Evolutionary conservation across 805 yeast species (phyloP), one percentile per base, ranked within the genome.

Genomic region (Ogataea zsoltii): DNA sequence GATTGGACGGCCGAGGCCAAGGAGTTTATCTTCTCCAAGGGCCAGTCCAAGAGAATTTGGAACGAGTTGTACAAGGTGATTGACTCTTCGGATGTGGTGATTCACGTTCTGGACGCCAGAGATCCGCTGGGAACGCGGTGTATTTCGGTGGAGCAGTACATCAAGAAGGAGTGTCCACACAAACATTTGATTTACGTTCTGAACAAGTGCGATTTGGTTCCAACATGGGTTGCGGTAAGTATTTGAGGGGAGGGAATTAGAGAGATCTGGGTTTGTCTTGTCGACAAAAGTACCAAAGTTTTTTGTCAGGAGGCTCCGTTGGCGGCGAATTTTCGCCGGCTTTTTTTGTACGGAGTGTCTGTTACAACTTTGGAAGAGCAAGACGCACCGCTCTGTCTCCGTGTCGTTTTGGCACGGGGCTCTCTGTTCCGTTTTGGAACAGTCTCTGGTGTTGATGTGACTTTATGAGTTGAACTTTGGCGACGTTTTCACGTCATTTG

Each of bases 191-290:
- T 92, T 56, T 91, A 85, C 65, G 96, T 94, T 46, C 73, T 92
- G 70, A 92, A 92, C 79, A 92, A 92, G 77, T 91, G 97, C 79
- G 99, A 92, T 75, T 81, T 92, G 62, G 97, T 92, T 42, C 99
- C 99, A 53, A 92, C 97, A 38, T 92, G 98, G 97, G 97, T 89
- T 62, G 97, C 98, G 61, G 98, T 91, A 89, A 79, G 98, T 90
- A 68, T 63, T 75, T 11, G 7, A 16, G 21, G 21, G 25, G 40
- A 17, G 23, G 23, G 3, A 4, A 11, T 12, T 16, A 23, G 16
- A 15, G 13, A 16, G 31, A 28, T 43, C 44, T 35, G 38, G 39
- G 49, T 33, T 31, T 14, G 42, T 39, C 40, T 53, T 45, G 45
- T 25, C 35, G 21, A 16, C 11, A 5, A 33, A 4, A 19, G 39